phyloP scores from a whole-genome alignment of 768 basidiomycete genomes.

The Floccularia luteovirens region DNA sequence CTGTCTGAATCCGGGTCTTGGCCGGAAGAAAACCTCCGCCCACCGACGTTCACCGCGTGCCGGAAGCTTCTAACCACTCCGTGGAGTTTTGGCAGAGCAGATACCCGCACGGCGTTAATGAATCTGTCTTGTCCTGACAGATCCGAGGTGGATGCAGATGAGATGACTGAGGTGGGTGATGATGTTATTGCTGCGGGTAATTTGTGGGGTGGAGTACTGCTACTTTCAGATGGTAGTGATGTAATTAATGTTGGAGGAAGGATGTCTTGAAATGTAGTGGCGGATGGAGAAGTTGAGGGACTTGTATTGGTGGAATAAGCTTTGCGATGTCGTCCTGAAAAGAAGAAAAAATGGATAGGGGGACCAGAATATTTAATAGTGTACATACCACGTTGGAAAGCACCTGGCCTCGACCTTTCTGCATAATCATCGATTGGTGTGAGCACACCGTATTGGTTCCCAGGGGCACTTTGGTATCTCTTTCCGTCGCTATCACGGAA shows the following conservation, averaged over 20 bases:
- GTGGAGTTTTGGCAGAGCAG: conserved; percentile 31
- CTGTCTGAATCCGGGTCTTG: too few relatives aligned
- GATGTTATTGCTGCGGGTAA: conserved; percentile 35
- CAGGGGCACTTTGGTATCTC: conserved; percentile 35
- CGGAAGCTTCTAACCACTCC: conserved; percentile 25
- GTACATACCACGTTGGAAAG: conserved; percentile 17
- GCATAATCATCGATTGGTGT: conserved; percentile 19
- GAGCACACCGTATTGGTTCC: conserved; percentile 36
- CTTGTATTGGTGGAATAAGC: too few relatives aligned
- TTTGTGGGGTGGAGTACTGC: too few relatives aligned
- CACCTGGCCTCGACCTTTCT: conserved; percentile 12
- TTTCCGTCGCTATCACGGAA: conserved; percentile 38
- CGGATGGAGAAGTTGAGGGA: conserved; percentile 8
- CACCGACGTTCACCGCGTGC: too few relatives aligned
- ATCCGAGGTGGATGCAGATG: conserved; percentile 10
- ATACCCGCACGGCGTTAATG: conserved; percentile 21
- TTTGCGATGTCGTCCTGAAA: conserved; percentile 6
- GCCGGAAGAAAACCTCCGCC: too few relatives aligned
- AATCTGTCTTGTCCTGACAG: conserved; percentile 9
- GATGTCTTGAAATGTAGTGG: conserved; percentile 38
- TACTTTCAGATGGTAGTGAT: too few relatives aligned
- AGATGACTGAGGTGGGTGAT: conserved; percentile 20
- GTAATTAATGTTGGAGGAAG: too few relatives aligned
- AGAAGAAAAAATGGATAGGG: not conserved
- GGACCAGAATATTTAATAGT: conserved; percentile 9